Conservation (phyloP, 495 filamentous ascomycete species). For the Hyphodiscus hymeniophilus region DNA sequence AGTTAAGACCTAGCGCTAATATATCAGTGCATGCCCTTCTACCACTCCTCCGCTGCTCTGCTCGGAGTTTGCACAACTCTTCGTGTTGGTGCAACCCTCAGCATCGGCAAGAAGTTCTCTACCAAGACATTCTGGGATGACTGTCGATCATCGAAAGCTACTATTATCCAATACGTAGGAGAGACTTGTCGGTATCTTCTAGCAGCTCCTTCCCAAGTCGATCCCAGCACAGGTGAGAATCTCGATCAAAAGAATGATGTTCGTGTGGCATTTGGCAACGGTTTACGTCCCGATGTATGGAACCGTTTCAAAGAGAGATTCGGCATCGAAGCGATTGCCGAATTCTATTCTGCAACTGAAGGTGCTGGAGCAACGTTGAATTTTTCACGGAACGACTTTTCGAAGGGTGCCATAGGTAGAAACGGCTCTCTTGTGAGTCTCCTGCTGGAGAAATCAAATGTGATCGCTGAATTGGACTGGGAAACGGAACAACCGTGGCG, state of each 20-base stretch:
- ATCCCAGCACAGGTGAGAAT: conserved; percentile 57
- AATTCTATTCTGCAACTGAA: conserved; percentile 91
- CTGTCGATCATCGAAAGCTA: conserved; percentile 62
- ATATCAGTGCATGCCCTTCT: conserved; percentile 82
- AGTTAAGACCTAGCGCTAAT: conserved; percentile 7
- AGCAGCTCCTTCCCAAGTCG: conserved; percentile 53
- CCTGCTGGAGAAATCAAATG: conserved; percentile 39
- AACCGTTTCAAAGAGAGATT: conserved; percentile 80
- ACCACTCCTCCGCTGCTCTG: conserved; percentile 75
- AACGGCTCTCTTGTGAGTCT: conserved; percentile 53
- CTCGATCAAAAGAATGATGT: conserved; percentile 73
- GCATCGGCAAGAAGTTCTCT: conserved; percentile 75
- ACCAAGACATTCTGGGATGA: conserved; percentile 78
- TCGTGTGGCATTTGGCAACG: conserved; percentile 83
- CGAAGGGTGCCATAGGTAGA: conserved; percentile 74
- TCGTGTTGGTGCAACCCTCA: conserved; percentile 52
- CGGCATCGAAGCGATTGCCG: conserved; percentile 66
- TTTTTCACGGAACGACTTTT: conserved; percentile 62
- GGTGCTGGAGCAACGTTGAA: conserved; percentile 69
- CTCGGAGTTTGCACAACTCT: conserved; percentile 59
- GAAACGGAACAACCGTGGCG: conserved; percentile 63
- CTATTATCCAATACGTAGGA: conserved; percentile 89
- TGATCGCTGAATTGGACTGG: conserved; percentile 64
- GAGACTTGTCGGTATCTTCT: conserved; percentile 91
- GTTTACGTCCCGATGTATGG: conserved; percentile 90